Percentiles rank a stretch among this genome's conserved stretches.
These are phyloP conservation scores for Nicotiana attenuata DNA, from an alignment of 257 asterid species.

Conservation along the genomic window DNA sequence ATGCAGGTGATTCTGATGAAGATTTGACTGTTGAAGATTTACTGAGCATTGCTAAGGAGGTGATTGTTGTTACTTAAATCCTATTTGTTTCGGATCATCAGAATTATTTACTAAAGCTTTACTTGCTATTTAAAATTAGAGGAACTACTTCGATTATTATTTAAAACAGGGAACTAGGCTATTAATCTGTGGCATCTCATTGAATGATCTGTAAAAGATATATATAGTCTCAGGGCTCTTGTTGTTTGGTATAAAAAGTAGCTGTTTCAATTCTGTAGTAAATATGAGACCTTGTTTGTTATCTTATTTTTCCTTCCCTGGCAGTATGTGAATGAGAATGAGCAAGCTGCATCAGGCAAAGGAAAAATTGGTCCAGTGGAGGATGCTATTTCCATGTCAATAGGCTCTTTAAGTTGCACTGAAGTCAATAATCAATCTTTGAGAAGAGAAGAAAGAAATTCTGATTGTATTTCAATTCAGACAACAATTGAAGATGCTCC, in stretches of 20 bases:
- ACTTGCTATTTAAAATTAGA: background rate
- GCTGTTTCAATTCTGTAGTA: background rate
- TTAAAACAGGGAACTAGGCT: background rate
- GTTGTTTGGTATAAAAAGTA: background rate
- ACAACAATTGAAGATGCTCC: constrained; percentile 9
- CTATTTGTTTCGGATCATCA: background rate
- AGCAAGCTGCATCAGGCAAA: constrained; percentile 7
- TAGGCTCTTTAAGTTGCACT: background rate
- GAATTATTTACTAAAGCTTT: background rate
- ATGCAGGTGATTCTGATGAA: constrained; percentile 9
- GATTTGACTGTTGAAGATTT: constrained; percentile 41
- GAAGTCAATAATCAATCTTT: background rate
- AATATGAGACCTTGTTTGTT: background rate
- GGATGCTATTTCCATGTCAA: constrained; percentile 1
- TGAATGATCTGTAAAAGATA: background rate
- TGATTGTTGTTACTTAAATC: constrained; percentile 4
- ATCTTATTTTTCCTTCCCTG: background rate
- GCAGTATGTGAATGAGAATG: constrained; percentile 12
- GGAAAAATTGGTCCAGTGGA: background rate
- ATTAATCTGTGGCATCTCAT: background rate
- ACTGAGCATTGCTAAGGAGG: constrained; percentile 43
- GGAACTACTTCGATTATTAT: background rate
- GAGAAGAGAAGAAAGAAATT: constrained; percentile 1
- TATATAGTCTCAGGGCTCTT: background rate
- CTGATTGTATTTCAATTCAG: background rate